A percentile compares a stretch with the other conserved stretches of the same genome.
phyloP scores from a whole-genome alignment of 306 rosid species.

The Boehmeria nivea region DNA sequence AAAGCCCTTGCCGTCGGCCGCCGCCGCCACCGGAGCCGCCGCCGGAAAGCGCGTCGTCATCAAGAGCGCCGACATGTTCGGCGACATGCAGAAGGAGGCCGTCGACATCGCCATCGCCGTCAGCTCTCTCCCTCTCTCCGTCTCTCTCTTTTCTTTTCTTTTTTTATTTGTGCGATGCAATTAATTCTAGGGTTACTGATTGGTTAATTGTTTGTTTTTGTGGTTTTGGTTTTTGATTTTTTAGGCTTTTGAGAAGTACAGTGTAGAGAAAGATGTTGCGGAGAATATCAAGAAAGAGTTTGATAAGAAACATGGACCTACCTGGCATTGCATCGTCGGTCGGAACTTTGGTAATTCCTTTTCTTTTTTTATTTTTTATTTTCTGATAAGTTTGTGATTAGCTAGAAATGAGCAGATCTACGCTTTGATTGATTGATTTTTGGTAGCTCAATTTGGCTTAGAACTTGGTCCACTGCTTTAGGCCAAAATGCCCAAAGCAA shows the following conservation, averaged over 20 bases:
- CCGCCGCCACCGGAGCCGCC: conserved; percentile 22
- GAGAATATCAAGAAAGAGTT: conserved; percentile 91
- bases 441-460: conserved; percentile 3
- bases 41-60: conserved; percentile 64
- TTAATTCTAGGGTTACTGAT: background rate
- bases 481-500: too few species aligned
- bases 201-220: background rate
- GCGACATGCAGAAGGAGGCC: conserved; percentile 87
- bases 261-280: conserved; percentile 89
- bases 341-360: conserved; percentile 72
- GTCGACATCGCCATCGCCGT: conserved; percentile 85
- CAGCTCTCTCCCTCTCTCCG: conserved; percentile 14
- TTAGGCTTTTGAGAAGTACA: conserved; percentile 83
- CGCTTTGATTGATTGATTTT: conserved; percentile 5
- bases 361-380: conserved; percentile 12
- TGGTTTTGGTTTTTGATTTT: conserved; percentile 8
- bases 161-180: background rate
- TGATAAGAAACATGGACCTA: conserved; percentile 81
- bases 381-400: background rate
- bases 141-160: background rate
- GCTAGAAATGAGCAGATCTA: conserved; percentile 33
- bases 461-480: background rate
- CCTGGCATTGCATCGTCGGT: conserved; percentile 99
- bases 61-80: conserved; percentile 87
- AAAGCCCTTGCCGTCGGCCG: conserved; percentile 41